Conservation (phyloP, 306 rosid species). For the Cucumis melo region DNA sequence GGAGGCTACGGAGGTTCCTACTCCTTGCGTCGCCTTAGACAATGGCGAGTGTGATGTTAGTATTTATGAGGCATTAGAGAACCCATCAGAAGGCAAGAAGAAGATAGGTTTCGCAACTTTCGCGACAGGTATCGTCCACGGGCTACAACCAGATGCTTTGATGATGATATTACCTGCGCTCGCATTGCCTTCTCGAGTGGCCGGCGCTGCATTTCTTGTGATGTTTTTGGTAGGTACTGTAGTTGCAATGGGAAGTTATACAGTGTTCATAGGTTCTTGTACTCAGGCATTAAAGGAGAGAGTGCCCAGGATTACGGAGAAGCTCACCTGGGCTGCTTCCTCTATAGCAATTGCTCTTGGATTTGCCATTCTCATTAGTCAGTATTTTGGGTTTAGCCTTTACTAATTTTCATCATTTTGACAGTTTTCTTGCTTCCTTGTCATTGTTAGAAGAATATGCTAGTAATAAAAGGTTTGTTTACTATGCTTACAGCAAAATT, state of each 20-base stretch:
- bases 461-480: not conserved
- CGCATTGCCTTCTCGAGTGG: conserved; percentile 76
- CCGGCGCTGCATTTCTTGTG: conserved; percentile 80
- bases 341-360: conserved; percentile 85
- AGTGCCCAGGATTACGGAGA: conserved; percentile 80
- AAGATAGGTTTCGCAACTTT: conserved; percentile 93
- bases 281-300: conserved; percentile 71
- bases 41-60: conserved; percentile 65
- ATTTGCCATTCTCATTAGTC: conserved; percentile 70
- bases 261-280: conserved; percentile 79
- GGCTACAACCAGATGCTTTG: conserved; percentile 89
- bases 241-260: conserved; percentile 89
- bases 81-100: conserved; percentile 48
- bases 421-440: not conserved
- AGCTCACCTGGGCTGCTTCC: conserved; percentile 94
- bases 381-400: conserved; percentile 70
- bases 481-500: not conserved
- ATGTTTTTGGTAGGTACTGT: conserved; percentile 88
- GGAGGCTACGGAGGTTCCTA: conserved; percentile 77
- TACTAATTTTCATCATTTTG: conserved; percentile 22
- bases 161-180: conserved; percentile 96
- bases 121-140: conserved; percentile 86
- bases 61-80: conserved; percentile 40
- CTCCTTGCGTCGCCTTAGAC: conserved; percentile 72
- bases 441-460: not conserved